Conservation (phyloP, 2,329 filamentous ascomycete genomes). For the Aspergillus brunneoviolaceus region DNA sequence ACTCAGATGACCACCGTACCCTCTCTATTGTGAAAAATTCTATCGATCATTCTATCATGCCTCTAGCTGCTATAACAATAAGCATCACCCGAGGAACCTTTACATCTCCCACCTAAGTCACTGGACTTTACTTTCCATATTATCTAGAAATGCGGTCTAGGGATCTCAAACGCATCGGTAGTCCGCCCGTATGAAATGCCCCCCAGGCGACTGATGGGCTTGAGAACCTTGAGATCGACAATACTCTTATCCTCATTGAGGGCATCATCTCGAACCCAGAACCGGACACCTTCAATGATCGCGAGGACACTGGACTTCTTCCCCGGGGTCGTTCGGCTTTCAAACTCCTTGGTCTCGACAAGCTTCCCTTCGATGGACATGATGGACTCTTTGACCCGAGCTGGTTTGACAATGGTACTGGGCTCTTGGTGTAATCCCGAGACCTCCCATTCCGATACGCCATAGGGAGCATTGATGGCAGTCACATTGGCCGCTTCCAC, state of each 20-base stretch:
- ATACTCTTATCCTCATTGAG: slow-evolving; percentile 73
- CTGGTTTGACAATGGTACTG: slow-evolving; percentile 64
- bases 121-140: neutral
- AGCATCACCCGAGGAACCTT: neutral
- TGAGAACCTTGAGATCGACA: slow-evolving; percentile 73
- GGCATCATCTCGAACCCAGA: slow-evolving; percentile 89
- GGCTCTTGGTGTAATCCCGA: slow-evolving; percentile 70
- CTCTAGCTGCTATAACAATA: neutral
- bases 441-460: slow-evolving; percentile 75
- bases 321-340: slow-evolving; percentile 67
- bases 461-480: slow-evolving; percentile 73
- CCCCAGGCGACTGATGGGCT: slow-evolving; percentile 74
- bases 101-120: neutral
- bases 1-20: too few species aligned
- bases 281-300: slow-evolving; percentile 78
- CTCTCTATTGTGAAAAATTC: neutral
- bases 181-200: slow-evolving; percentile 80
- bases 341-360: slow-evolving; percentile 72
- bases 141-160: slow-evolving; percentile 33
- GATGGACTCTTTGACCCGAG: slow-evolving; percentile 77
- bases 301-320: slow-evolving; percentile 73
- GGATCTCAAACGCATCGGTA: slow-evolving; percentile 70
- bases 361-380: slow-evolving; percentile 81
- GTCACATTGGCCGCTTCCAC: slow-evolving; percentile 86
- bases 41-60: neutral